Conservation (phyloP, 768 basidiomycete genomes). For the Tulasnella sp. region DNA sequence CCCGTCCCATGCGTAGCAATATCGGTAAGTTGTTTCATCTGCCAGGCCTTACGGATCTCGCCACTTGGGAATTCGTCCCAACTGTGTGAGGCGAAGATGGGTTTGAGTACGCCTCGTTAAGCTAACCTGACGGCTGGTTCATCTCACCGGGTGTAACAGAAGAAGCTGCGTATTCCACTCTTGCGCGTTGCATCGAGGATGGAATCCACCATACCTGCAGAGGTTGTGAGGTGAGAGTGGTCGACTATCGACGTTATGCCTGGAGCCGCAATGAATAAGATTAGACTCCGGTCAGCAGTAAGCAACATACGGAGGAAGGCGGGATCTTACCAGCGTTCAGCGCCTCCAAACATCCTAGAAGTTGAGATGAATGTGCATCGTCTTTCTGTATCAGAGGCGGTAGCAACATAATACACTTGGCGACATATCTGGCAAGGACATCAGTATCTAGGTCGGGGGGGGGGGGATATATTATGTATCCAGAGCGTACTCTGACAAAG, state of each 20-base stretch:
- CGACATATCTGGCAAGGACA: constrained; percentile 1
- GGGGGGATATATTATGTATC: not conserved
- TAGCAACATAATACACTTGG: not conserved
- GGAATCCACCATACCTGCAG: not conserved
- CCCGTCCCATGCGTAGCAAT: constrained; percentile 5
- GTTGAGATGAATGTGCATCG: constrained; percentile 11
- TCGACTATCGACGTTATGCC: constrained; percentile 11
- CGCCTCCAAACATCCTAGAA: constrained; percentile 9
- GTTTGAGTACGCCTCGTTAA: no score
- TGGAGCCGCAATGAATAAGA: not conserved
- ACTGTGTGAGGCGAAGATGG: not conserved
- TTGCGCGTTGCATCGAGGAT: constrained; percentile 12
- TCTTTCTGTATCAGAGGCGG: not conserved
- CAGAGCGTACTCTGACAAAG: constrained; percentile 13
- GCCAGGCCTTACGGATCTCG: not conserved
- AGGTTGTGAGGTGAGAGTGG: constrained; percentile 6
- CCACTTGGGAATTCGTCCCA: constrained; percentile 9
- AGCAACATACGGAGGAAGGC: no score
- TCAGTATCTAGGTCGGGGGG: not conserved
- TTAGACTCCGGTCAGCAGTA: no score
- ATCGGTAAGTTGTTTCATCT: constrained; percentile 7
- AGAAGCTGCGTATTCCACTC: constrained; percentile 13
- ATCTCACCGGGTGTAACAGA: constrained; percentile 11
- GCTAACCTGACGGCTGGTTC: not conserved
- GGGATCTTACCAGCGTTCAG: constrained; percentile 11